Percentiles rank a stretch among this genome's conserved stretches.
phyloP scores from a whole-genome alignment of 768 basidiomycete genomes.

The Pisolithus marmoratus region DNA sequence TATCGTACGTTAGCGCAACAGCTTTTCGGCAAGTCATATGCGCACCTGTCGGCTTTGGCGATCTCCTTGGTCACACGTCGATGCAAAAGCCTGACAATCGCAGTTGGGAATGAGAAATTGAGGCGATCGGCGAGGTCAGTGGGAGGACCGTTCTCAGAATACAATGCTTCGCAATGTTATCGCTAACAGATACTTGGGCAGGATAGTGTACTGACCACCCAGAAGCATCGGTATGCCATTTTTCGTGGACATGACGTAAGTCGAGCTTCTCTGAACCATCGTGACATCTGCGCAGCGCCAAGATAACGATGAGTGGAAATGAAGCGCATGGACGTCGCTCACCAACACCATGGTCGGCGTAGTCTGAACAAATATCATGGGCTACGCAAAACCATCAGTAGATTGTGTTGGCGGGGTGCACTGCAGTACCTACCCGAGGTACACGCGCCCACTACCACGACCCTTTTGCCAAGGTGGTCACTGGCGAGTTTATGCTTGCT shows the following conservation, averaged over 20 bases:
- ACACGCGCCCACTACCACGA: constrained; percentile 62
- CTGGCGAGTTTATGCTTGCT: constrained; percentile 46
- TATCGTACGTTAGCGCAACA: neutral
- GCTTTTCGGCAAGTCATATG: neutral
- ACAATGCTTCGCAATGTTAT: constrained; percentile 22
- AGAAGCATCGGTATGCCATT: constrained; percentile 33
- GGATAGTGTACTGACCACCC: constrained; percentile 15
- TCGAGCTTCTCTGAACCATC: constrained; percentile 48
- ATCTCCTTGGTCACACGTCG: constrained; percentile 36
- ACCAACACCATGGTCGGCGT: constrained; percentile 41
- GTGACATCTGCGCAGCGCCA: constrained; percentile 33
- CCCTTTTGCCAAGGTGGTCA: constrained; percentile 63
- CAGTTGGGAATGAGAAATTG: constrained; percentile 41
- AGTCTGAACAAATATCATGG: constrained; percentile 48
- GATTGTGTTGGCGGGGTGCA: neutral
- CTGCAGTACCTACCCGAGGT: constrained; percentile 45
- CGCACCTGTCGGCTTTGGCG: constrained; percentile 52
- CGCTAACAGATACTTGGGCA: neutral
- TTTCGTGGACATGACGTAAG: constrained; percentile 45
- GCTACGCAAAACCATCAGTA: constrained; percentile 17
- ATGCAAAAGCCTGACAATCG: constrained; percentile 25
- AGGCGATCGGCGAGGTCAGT: constrained; percentile 52
- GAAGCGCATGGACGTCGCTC: constrained; percentile 4
- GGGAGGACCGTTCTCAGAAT: constrained; percentile 41
- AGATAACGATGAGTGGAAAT: neutral